Percentiles rank a stretch among this genome's conserved stretches.
Conservation (phyloP, 352 stramenopile genomes). For the Peronospora destructor region DNA sequence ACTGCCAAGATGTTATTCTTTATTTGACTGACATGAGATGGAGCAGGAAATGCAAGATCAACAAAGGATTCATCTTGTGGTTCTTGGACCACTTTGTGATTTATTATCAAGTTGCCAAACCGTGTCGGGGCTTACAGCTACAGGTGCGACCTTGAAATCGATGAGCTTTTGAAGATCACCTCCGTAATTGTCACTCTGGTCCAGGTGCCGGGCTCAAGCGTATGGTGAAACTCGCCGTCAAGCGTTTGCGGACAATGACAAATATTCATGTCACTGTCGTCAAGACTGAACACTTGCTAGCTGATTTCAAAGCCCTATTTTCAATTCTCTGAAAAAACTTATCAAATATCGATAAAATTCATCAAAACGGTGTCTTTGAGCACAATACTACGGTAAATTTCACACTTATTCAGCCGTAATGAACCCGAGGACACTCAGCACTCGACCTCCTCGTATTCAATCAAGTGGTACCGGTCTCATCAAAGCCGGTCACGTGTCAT, state of each 20-base stretch:
- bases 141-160: constrained; percentile 20
- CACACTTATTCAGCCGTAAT: too few relatives aligned
- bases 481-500: constrained; percentile 17
- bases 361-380: too few relatives aligned
- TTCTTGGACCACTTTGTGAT: constrained; percentile 29
- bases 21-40: constrained; percentile 6
- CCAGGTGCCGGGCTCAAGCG: constrained; percentile 39
- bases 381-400: too few relatives aligned
- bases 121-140: constrained; percentile 25
- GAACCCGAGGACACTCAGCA: constrained; percentile 3
- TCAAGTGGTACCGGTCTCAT: constrained; percentile 13
- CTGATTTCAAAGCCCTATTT: too few relatives aligned
- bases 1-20: constrained; percentile 1
- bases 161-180: neutral
- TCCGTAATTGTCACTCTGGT: neutral
- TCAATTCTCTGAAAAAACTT: too few relatives aligned
- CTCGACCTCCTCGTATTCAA: constrained; percentile 16
- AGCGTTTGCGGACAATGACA: constrained; percentile 31
- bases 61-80: constrained; percentile 16
- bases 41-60: constrained; percentile 14
- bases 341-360: too few relatives aligned
- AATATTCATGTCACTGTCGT: constrained; percentile 21
- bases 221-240: constrained; percentile 49
- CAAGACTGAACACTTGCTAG: too few relatives aligned
- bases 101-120: constrained; percentile 36